These are phyloP conservation scores for Daedaleopsis nitida DNA, from an alignment of 768 basidiomycete species.

Conservation along the genomic window DNA sequence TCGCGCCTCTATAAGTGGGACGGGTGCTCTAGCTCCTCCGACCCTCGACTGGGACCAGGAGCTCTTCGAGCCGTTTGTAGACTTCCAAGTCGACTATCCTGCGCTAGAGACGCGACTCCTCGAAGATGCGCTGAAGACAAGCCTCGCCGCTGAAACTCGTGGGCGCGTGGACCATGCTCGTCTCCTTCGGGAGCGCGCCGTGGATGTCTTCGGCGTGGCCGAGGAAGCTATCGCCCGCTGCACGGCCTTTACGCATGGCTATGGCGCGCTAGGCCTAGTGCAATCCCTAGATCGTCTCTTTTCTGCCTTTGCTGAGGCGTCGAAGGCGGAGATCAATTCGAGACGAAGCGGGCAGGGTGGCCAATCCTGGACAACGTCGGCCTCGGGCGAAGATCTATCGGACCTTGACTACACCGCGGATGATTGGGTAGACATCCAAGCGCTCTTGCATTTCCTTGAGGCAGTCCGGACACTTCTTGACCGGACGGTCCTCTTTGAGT, in stretches of 20 bases:
- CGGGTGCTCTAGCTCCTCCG: conserved; percentile 10
- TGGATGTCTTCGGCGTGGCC: conserved; percentile 73
- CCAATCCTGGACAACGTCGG: conserved; percentile 36
- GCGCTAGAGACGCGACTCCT: conserved; percentile 74
- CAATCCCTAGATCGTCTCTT: conserved; percentile 74
- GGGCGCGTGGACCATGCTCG: conserved; percentile 57
- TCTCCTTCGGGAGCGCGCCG: conserved; percentile 70
- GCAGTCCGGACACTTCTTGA: conserved; percentile 74
- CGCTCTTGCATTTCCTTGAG: conserved; percentile 80
- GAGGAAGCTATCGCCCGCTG: conserved; percentile 82
- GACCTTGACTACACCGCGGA: conserved; percentile 83
- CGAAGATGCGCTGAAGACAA: conserved; percentile 54
- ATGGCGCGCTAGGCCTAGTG: conserved; percentile 74
- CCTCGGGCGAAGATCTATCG: conserved; percentile 61
- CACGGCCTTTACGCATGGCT: conserved; percentile 85
- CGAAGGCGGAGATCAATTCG: conserved; percentile 53
- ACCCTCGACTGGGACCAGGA: conserved; percentile 81
- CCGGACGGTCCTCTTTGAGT: conserved; percentile 69
- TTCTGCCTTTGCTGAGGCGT: conserved; percentile 66
- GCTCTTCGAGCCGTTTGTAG: conserved; percentile 92
- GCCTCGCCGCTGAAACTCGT: conserved; percentile 45
- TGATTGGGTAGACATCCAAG: conserved; percentile 89
- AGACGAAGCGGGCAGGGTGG: conserved; percentile 16
- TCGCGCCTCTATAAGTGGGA: conserved; percentile 33
- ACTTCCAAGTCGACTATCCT: conserved; percentile 85